phyloP scores from a whole-genome alignment of 2,329 filamentous ascomycete genomes.

The Fusarium tricinctum region DNA sequence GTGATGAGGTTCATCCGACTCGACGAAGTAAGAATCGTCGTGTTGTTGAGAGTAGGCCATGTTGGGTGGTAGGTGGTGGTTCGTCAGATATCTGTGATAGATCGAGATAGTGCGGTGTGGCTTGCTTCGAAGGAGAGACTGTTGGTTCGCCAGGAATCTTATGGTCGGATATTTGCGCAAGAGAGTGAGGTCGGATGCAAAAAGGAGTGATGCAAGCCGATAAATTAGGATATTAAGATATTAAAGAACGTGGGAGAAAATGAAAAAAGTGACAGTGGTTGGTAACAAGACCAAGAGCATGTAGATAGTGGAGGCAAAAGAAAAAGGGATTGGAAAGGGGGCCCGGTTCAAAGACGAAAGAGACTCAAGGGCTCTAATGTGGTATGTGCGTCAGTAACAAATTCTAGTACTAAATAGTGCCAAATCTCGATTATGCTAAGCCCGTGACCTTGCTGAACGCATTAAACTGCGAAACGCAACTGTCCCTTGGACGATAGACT shows the following conservation, averaged over 20 bases:
- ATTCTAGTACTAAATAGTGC: slow-evolving; percentile 36
- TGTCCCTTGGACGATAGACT: slow-evolving; percentile 51
- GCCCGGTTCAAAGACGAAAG: slow-evolving; percentile 63
- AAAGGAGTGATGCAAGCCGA: slow-evolving; percentile 57
- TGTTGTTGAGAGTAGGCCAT: slow-evolving; percentile 63
- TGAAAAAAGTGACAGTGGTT: slow-evolving; percentile 71
- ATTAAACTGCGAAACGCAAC: neutral
- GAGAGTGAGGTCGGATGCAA: slow-evolving; percentile 47
- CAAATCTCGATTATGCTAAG: slow-evolving; percentile 46
- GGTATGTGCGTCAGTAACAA: slow-evolving; percentile 52
- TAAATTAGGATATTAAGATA: slow-evolving; percentile 67
- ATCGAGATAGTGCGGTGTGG: slow-evolving; percentile 45
- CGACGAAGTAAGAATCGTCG: slow-evolving; percentile 68
- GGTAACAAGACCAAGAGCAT: slow-evolving; percentile 62
- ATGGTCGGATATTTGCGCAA: slow-evolving; percentile 58
- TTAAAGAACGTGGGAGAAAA: slow-evolving; percentile 70
- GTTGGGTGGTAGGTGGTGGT: slow-evolving; percentile 50
- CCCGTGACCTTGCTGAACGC: slow-evolving; percentile 11
- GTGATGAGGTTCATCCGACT: slow-evolving; percentile 65
- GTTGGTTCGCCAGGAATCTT: slow-evolving; percentile 68
- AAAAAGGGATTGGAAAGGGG: slow-evolving; percentile 61
- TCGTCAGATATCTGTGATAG: slow-evolving; percentile 26
- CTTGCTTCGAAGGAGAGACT: slow-evolving; percentile 60
- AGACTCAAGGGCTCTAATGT: slow-evolving; percentile 60
- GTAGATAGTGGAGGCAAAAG: slow-evolving; percentile 53